Evolutionary conservation across 805 yeast species (phyloP).

Genomic region (Saccharomycopsis sp.): DNA sequence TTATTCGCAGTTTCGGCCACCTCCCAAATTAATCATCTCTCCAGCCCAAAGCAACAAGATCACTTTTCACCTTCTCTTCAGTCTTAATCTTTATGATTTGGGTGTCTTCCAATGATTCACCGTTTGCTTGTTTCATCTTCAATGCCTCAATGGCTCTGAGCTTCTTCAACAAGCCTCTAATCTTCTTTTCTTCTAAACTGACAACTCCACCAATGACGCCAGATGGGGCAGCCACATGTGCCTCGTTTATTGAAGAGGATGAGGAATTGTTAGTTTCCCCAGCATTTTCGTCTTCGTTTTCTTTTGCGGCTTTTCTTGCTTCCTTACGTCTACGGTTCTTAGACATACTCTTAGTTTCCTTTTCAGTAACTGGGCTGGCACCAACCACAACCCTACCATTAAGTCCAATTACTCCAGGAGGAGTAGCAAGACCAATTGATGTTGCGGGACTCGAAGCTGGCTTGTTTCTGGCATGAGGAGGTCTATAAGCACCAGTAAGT

Average conservation of each 20-base stretch:
- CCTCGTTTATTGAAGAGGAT: constrained; percentile 23
- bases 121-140: constrained; percentile 75
- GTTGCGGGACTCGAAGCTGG: constrained; percentile 28
- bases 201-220: constrained; percentile 54
- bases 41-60: constrained; percentile 76
- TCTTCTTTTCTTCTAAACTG: constrained; percentile 85
- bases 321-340: constrained; percentile 75
- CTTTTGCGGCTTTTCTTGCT: constrained; percentile 36
- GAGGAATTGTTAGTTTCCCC: not conserved
- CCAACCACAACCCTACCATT: constrained; percentile 47
- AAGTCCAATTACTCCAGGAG: constrained; percentile 4
- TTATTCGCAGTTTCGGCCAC: not conserved
- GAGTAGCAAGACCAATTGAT: constrained; percentile 26
- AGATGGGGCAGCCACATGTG: constrained; percentile 22
- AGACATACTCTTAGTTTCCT: constrained; percentile 57
- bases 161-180: constrained; percentile 84
- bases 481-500: constrained; percentile 88
- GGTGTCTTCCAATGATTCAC: constrained; percentile 86
- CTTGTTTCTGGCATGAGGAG: constrained; percentile 81
- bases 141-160: constrained; percentile 91
- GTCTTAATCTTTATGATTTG: constrained; percentile 85
- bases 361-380: constrained; percentile 38
- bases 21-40: constrained; percentile 28
- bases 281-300: constrained; percentile 22
- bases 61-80: constrained; percentile 73